phyloP scores from a whole-genome alignment of 192 early-diverging fungal species.

The Phycomyces blakesleeanus region DNA sequence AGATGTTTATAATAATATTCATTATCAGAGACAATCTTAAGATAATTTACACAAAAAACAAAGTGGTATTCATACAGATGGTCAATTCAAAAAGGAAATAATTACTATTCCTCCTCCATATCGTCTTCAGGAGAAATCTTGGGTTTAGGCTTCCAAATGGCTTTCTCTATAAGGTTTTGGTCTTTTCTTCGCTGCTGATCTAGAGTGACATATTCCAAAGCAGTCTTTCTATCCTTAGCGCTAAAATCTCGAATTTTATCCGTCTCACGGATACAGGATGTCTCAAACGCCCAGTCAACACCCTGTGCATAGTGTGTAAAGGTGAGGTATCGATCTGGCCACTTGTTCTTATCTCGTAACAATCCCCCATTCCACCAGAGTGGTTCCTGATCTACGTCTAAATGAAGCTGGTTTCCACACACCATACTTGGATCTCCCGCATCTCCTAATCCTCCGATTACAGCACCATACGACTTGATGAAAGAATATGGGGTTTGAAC shows the following conservation, averaged over 20 bases:
- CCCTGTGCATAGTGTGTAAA: slow-evolving; percentile 27
- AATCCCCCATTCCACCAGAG: slow-evolving; percentile 41
- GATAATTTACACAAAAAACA: no score
- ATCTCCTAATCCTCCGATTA: slow-evolving; percentile 35
- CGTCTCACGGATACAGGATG: slow-evolving; percentile 18
- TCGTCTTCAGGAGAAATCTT: neutral
- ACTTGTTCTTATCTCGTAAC: slow-evolving; percentile 30
- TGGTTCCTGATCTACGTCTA: slow-evolving; percentile 20
- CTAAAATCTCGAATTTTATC: slow-evolving; percentile 11
- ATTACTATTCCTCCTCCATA: no score
- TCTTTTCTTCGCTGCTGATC: slow-evolving; percentile 18
- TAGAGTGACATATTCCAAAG: slow-evolving; percentile 4
- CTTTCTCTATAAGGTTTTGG: slow-evolving; percentile 12
- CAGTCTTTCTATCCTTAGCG: neutral
- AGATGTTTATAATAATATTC: no score
- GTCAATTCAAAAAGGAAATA: no score
- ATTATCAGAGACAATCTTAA: no score
- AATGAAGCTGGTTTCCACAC: slow-evolving; percentile 35
- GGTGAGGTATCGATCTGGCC: slow-evolving; percentile 11
- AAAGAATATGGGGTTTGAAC: slow-evolving; percentile 40
- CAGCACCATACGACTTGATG: slow-evolving; percentile 32
- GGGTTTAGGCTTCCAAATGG: slow-evolving; percentile 13
- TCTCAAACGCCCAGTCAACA: slow-evolving; percentile 21
- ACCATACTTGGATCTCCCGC: slow-evolving; percentile 16
- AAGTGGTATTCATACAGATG: no score